Evolutionary conservation across 2,329 filamentous ascomycete genomes (phyloP), one percentile per base, ranked within the genome.

Genomic region (Colletotrichum spinosum): DNA sequence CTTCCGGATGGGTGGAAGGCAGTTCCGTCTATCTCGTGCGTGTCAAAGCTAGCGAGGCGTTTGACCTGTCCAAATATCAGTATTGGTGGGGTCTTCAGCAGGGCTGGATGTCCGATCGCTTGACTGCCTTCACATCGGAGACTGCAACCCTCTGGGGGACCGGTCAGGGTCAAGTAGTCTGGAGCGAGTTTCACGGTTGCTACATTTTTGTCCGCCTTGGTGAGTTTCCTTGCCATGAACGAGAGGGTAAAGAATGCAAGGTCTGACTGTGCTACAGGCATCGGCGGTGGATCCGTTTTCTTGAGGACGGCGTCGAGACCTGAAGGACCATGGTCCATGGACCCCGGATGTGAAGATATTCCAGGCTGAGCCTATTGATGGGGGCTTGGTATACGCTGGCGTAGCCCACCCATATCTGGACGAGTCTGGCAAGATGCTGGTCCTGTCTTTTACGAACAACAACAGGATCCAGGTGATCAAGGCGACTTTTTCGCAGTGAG

Each of bases 291-390:
- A 8, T 42, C 51, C 4, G 62, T 65, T 2, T 65, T 65, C 45
- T 57, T 75, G 17, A 68, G 74, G 41, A 74, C 72, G 1, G 76
- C 75, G 1, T 61, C 71, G 0, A 68, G 67, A 2, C 74, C 74
- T 2, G 74, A 78, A 62, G 78, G 79, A 1, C 78, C 78, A 0
- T 80, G 78, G 79, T 0, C 78, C 78, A 0, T 80, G 78, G 79
- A 74, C 75, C 0, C 72, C 71, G 1, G 76, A 76, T 3, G 72
- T 76, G 6, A 73, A 77, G 17, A 73, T 80, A 0, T 80, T 72
- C 58, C 74, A 71, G 3, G 73, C 74, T 2, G 70, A 69, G 1
- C 74, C 78, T 0, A 78, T 79, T 6, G 71, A 77, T 12, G 71
- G 69, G 4, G 75, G 74, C 0, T 49, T 74, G 12, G 76, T 77